A percentile compares a stretch with the other conserved stretches of the same genome.
phyloP scores from a whole-genome alignment of 1,139 yeast genomes.

The Debaryomyces nepalensis region DNA sequence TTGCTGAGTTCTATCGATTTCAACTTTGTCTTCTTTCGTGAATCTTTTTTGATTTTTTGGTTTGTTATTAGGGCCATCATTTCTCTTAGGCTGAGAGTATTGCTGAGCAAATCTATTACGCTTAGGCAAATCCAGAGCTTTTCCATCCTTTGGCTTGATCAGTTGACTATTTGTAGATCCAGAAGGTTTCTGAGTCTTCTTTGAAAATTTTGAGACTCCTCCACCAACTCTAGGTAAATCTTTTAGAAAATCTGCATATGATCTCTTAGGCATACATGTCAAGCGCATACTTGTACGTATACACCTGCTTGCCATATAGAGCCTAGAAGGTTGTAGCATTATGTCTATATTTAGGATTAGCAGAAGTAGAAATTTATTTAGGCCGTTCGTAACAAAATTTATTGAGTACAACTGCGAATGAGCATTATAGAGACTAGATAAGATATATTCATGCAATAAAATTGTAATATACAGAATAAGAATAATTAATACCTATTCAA shows the following conservation, averaged over 20 bases:
- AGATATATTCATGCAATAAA: constrained; percentile 9
- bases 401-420: constrained; percentile 4
- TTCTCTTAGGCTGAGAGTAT: constrained; percentile 18
- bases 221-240: constrained; percentile 33
- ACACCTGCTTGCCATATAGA: background rate
- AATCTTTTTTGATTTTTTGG: constrained; percentile 1
- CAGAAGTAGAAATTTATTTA: background rate
- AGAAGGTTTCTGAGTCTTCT: constrained; percentile 13
- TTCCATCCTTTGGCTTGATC: constrained; percentile 1
- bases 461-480: constrained; percentile 10
- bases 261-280: constrained; percentile 2
- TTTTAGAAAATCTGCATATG: constrained; percentile 24
- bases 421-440: background rate
- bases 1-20: constrained; percentile 13
- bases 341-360: background rate
- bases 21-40: constrained; percentile 11
- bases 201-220: constrained; percentile 28
- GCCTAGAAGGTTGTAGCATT: constrained; percentile 8
- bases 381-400: constrained; percentile 1
- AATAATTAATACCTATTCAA: constrained; percentile 6
- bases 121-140: background rate
- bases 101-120: constrained; percentile 37
- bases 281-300: background rate
- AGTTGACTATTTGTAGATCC: background rate
- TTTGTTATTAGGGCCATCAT: background rate